Base-by-base conservation (phyloP, 768 basidiomycete genomes). In the Mycena maculata region DNA sequence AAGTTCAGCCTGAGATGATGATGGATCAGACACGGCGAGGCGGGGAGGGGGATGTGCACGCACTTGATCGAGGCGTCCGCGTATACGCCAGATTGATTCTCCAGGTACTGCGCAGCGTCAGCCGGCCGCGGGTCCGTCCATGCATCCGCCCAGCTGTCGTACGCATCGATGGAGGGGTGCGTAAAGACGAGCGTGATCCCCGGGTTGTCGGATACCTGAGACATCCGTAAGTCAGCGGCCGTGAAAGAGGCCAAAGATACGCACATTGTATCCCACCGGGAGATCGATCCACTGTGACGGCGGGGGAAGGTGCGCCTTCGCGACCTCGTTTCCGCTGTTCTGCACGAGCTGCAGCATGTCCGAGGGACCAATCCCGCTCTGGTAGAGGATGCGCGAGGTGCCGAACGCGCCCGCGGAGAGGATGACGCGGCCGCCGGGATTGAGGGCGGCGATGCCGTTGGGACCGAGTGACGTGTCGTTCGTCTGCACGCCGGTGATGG, bases 151-250 rank as follows among this genome's bases (percentile, higher is more conserved):
- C 88, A 90, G 75, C 88, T 89, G n/a, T 90, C 87, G 72, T 89
- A 89, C 1, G 87, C 83, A 71, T 90, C 87, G 66, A 90, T 80
- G 41, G 79, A 80, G 2, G 88, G 88, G 73, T 90, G 88, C 7
- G 86, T 88, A 79, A 90, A 89, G 23, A 90, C 86, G 70, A 89
- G 76, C 85, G 88, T 89, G 71, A 90, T 87, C 8, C 87, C 88
- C 20, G 89, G 89, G 74, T 89, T 89, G 72, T 90, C 89, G 27
- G 82, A 84, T 9, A 85, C 86, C 80, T 82, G 44, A 18, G 22
- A 41, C 23, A 12, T 31, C 12, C 13, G 33, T 28, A 8, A 22
- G 44, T 59, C 13, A 73, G 45, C 9, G 22, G 48, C 15, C 45
- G 22, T 23, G 25, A 20, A 20, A 25, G 42, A 1, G 38, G n/a